These are phyloP conservation scores for Hyaloscypha bicolor DNA, from an alignment of 495 filamentous ascomycete species.

Conservation along the genomic window DNA sequence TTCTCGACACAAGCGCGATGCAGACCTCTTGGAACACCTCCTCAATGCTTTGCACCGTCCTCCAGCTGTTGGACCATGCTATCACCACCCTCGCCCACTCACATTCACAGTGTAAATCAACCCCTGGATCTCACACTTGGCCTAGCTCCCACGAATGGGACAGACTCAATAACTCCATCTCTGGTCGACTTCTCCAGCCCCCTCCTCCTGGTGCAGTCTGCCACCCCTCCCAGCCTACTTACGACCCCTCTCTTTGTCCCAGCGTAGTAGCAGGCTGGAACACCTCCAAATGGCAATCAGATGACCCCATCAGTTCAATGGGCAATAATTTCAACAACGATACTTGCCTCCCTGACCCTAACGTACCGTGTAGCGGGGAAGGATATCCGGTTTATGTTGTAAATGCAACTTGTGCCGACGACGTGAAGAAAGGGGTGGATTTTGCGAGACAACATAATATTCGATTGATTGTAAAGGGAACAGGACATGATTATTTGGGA, in stretches of 20 bases:
- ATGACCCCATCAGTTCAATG: conserved; percentile 10
- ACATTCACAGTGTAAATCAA: conserved; percentile 46
- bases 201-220: conserved; percentile 54
- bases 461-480: conserved; percentile 63
- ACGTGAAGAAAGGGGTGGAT: conserved; percentile 45
- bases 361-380: conserved; percentile 33
- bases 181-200: conserved; percentile 50
- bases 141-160: conserved; percentile 47
- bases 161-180: conserved; percentile 46
- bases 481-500: conserved; percentile 62
- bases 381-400: conserved; percentile 53
- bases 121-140: conserved; percentile 50
- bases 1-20: neutral
- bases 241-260: conserved; percentile 41
- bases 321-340: conserved; percentile 45
- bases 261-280: conserved; percentile 37
- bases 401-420: conserved; percentile 44
- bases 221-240: conserved; percentile 49
- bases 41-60: conserved; percentile 15
- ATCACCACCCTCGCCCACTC: neutral
- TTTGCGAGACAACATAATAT: conserved; percentile 56
- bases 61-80: conserved; percentile 2
- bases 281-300: conserved; percentile 22
- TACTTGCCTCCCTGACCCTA: conserved; percentile 46
- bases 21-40: neutral